Conservation (phyloP, 2,329 filamentous ascomycete genomes). For the Aspergillus sojae region DNA sequence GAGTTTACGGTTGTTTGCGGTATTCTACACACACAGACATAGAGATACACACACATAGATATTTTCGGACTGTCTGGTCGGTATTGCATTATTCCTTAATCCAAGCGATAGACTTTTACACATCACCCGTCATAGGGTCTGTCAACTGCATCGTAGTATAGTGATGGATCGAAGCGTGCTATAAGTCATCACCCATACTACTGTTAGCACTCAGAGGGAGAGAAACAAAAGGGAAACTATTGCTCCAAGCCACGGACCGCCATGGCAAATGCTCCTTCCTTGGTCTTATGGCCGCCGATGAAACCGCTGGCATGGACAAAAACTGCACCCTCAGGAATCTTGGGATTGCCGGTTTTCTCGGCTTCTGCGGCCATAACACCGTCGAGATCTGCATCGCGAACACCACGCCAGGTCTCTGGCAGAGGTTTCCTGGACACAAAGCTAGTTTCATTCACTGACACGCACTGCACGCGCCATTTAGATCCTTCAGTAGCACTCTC, state of each 20-base stretch:
- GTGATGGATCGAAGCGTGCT: background rate
- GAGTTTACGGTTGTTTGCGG: background rate
- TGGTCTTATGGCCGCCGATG: constrained; percentile 92
- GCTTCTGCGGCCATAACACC: constrained; percentile 49
- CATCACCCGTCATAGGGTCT: background rate
- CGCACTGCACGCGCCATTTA: constrained; percentile 93
- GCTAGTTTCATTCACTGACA: constrained; percentile 80
- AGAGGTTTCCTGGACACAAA: constrained; percentile 91
- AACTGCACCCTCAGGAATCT: constrained; percentile 63
- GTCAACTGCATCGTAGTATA: background rate
- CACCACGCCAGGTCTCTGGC: constrained; percentile 88
- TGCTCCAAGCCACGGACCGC: constrained; percentile 53
- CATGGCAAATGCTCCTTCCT: constrained; percentile 85
- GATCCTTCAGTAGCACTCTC: constrained; percentile 73
- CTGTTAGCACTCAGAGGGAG: background rate
- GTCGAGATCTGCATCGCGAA: constrained; percentile 83
- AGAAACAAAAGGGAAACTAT: constrained; percentile 7
- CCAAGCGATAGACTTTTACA: background rate
- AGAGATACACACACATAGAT: too few species aligned
- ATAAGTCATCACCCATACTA: background rate
- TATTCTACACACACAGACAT: background rate
- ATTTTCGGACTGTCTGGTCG: background rate
- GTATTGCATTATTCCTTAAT: background rate
- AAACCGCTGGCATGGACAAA: constrained; percentile 96
- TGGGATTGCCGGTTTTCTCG: constrained; percentile 40